Evolutionary conservation across 441 rosid species (phyloP).

Genomic region (Brassica hybrid): DNA sequence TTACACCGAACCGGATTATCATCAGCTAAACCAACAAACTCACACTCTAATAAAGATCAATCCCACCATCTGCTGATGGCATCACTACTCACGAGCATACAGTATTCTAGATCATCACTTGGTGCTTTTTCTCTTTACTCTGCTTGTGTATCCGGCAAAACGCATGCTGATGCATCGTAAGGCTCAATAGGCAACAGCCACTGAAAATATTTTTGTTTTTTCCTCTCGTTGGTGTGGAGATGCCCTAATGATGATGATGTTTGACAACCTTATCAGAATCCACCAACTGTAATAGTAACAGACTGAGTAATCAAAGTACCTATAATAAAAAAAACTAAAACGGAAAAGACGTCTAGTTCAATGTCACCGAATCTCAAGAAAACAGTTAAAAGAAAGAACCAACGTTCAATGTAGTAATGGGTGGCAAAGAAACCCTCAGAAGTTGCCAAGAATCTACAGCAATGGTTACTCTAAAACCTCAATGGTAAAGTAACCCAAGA

Average conservation of each 20-base stretch:
- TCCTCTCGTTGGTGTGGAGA: background rate
- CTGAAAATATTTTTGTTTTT: background rate
- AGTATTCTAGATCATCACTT: too few relatives aligned
- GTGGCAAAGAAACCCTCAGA: conserved; percentile 41
- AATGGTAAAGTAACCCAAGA: conserved; percentile 24
- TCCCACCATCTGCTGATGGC: background rate
- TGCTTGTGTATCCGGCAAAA: too few relatives aligned
- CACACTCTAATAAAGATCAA: background rate
- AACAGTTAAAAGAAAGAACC: background rate
- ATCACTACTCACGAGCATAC: conserved; percentile 2
- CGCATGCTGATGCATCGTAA: background rate
- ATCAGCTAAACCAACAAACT: background rate
- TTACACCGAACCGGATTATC: background rate
- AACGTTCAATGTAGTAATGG: background rate
- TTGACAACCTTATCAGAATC: conserved; percentile 7
- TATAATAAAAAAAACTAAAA: background rate
- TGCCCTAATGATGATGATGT: too few relatives aligned
- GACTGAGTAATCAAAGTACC: background rate
- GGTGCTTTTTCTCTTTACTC: too few relatives aligned
- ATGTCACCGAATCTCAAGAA: background rate
- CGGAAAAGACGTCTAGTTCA: background rate
- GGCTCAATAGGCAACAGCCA: background rate
- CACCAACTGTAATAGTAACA: background rate
- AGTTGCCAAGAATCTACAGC: conserved; percentile 41
- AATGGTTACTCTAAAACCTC: conserved; percentile 48